Percentiles rank a stretch among this genome's conserved stretches.
These are phyloP conservation scores for Pisolithus microcarpus DNA, from an alignment of 768 basidiomycete species.

Conservation along the genomic window DNA sequence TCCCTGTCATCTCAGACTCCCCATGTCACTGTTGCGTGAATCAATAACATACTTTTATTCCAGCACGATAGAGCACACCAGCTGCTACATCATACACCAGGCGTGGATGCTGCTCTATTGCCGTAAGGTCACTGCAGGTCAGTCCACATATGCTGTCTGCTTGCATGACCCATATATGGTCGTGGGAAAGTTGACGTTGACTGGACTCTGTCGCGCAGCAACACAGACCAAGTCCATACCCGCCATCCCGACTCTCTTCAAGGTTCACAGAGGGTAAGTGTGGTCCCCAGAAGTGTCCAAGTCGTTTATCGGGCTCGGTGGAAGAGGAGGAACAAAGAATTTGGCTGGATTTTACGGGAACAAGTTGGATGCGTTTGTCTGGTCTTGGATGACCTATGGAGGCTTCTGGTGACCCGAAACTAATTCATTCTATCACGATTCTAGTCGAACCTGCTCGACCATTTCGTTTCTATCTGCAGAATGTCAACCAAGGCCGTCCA, in stretches of 20 bases:
- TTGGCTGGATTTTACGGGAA: conserved; percentile 17
- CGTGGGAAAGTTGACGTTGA: conserved; percentile 21
- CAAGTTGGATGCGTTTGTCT: conserved; percentile 34
- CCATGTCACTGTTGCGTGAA: too few relatives aligned
- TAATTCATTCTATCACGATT: conserved; percentile 8
- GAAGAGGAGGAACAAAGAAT: neutral
- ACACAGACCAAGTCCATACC: conserved; percentile 17
- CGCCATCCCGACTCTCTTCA: neutral
- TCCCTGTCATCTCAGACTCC: too few relatives aligned
- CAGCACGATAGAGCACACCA: too few relatives aligned
- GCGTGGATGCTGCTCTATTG: neutral
- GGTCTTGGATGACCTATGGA: conserved; percentile 30
- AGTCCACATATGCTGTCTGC: too few relatives aligned
- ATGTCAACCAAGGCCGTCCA: conserved; percentile 91
- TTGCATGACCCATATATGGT: neutral
- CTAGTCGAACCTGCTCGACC: conserved; percentile 6
- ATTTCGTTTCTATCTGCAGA: conserved; percentile 30
- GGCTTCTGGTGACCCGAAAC: conserved; percentile 1
- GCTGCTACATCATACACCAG: too few relatives aligned
- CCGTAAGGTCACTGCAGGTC: neutral
- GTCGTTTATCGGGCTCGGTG: neutral
- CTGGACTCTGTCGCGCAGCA: conserved; percentile 6
- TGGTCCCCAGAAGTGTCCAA: conserved; percentile 5
- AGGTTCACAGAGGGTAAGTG: conserved; percentile 35
- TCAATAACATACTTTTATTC: too few relatives aligned